These are phyloP conservation scores for Melanopsichium pennsylvanicum DNA, from an alignment of 1,284 basidiomycete genomes.

Conservation along the genomic window DNA sequence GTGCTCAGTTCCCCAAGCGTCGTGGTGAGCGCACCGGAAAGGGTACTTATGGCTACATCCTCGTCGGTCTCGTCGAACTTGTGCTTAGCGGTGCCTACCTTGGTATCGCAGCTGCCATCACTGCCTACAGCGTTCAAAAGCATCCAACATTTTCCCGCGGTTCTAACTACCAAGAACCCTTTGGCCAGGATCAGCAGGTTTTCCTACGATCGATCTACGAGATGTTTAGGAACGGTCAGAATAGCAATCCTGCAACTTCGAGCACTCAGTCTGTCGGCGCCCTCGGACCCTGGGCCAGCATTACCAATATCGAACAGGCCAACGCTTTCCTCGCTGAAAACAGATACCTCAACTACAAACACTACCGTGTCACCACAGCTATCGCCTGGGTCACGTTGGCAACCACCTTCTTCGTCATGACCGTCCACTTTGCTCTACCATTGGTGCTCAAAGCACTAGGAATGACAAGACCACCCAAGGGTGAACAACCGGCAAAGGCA, in stretches of 20 bases:
- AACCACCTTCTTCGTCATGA: conserved; percentile 53
- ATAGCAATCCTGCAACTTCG: conserved; percentile 18
- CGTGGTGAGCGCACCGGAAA: conserved; percentile 53
- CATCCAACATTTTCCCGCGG: conserved; percentile 31
- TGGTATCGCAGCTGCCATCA: conserved; percentile 46
- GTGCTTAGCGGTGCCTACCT: conserved; percentile 41
- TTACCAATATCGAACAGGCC: conserved; percentile 31
- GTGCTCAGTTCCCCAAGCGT: conserved; percentile 48
- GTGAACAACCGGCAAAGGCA: conserved; percentile 4
- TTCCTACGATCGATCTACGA: conserved; percentile 40
- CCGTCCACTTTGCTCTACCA: conserved; percentile 56
- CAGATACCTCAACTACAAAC: conserved; percentile 47
- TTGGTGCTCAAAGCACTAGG: conserved; percentile 44
- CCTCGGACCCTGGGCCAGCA: conserved; percentile 31
- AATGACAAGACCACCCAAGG: conserved; percentile 46
- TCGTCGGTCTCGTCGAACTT: conserved; percentile 45
- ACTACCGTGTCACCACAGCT: conserved; percentile 43
- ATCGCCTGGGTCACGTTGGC: conserved; percentile 52
- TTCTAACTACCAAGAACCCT: conserved; percentile 40
- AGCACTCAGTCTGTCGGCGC: conserved; percentile 22
- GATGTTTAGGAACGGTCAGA: conserved; percentile 24
- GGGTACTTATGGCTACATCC: conserved; percentile 48
- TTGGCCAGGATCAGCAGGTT: conserved; percentile 22
- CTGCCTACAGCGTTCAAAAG: conserved; percentile 41
- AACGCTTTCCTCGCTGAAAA: conserved; percentile 40